Conservation (phyloP, 495 filamentous ascomycete genomes). For the Aspergillus sclerotiicarbonarius region DNA sequence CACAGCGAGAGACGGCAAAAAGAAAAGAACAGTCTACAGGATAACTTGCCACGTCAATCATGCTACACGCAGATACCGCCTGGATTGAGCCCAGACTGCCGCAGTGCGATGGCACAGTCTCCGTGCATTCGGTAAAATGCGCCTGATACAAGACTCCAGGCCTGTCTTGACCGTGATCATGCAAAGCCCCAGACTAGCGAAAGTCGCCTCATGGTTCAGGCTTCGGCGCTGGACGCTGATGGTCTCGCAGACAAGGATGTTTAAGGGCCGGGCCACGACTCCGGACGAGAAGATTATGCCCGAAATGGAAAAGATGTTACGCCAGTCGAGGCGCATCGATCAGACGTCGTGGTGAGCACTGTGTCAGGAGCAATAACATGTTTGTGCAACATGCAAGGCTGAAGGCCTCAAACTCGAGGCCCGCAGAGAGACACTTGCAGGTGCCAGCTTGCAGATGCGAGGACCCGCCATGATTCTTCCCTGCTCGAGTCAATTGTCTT, state of each 20-base stretch:
- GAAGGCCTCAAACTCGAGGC: conserved; percentile 7
- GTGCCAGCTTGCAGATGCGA: conserved; percentile 32
- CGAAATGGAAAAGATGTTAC: not conserved
- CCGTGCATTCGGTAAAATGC: conserved; percentile 15
- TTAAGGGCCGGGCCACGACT: not conserved
- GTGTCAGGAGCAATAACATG: not conserved
- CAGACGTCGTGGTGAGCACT: not conserved
- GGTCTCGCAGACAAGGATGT: not conserved
- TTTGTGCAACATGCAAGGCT: conserved; percentile 8
- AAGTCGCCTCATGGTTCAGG: not conserved
- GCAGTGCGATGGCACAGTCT: conserved; percentile 14
- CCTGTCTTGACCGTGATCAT: not conserved
- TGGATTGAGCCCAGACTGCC: conserved; percentile 8
- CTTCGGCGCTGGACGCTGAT: not conserved
- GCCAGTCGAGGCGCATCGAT: not conserved
- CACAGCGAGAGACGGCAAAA: not conserved
- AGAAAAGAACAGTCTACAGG: not conserved
- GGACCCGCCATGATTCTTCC: conserved; percentile 23
- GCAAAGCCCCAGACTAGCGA: conserved; percentile 8
- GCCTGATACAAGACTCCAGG: not conserved
- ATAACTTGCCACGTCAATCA: conserved; percentile 32
- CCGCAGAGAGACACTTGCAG: conserved; percentile 18
- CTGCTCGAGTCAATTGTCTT: conserved; percentile 23
- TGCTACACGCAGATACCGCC: conserved; percentile 3
- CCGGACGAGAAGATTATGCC: not conserved